Percentiles rank a stretch among this genome's conserved stretches.
These are phyloP conservation scores for Boletus edulis DNA, from an alignment of 768 basidiomycete species.

Conservation along the genomic window DNA sequence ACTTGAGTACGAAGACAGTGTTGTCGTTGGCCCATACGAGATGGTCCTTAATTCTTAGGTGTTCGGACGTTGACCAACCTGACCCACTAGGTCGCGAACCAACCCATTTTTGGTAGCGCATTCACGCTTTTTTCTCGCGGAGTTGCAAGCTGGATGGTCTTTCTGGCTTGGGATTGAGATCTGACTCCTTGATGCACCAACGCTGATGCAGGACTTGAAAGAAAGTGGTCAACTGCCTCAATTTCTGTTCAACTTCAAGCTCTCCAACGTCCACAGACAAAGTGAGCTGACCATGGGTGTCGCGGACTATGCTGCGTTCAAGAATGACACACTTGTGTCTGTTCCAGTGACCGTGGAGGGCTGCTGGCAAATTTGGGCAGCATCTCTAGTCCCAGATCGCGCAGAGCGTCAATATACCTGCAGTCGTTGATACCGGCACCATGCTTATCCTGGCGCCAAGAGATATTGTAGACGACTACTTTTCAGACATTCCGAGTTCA, in stretches of 20 bases:
- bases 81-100: conserved; percentile 25
- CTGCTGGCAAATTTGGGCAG: conserved; percentile 34
- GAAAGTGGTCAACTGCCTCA: conserved; percentile 17
- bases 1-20: conserved; percentile 34
- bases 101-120: conserved; percentile 23
- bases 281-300: conserved; percentile 24
- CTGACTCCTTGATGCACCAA: conserved; percentile 29
- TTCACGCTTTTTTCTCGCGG: neutral
- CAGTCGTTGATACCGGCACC: conserved; percentile 35
- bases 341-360: conserved; percentile 23
- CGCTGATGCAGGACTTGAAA: conserved; percentile 43
- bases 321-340: conserved; percentile 41
- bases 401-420: neutral
- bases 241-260: conserved; percentile 44
- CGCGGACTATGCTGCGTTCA: conserved; percentile 48
- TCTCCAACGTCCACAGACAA: conserved; percentile 25
- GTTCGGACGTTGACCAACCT: neutral
- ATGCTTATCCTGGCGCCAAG: conserved; percentile 20
- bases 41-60: conserved; percentile 13
- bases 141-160: conserved; percentile 32
- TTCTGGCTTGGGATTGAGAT: conserved; percentile 41
- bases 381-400: too few relatives aligned
- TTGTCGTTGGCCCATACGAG: conserved; percentile 33
- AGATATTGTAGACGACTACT: conserved; percentile 21
- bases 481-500: conserved; percentile 18